phyloP scores from a whole-genome alignment of 805 yeast genomes.

The Saccharomycopsis capsularis region DNA sequence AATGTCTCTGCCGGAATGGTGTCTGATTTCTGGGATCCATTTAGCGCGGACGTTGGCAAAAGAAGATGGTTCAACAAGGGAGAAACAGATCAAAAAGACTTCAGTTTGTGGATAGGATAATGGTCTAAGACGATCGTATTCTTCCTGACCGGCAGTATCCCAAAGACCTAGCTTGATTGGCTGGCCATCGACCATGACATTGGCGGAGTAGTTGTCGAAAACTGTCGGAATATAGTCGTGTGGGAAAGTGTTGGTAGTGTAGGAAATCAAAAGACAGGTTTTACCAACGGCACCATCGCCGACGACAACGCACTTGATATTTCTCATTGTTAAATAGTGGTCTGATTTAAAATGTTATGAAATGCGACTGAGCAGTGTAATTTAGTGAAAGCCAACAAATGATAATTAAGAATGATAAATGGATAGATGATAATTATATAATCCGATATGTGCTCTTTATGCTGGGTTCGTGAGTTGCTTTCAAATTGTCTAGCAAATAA shows the following conservation, averaged over 20 bases:
- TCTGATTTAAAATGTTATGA: too few species aligned
- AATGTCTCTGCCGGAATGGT: conserved; percentile 69
- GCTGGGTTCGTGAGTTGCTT: too few species aligned
- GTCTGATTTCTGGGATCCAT: conserved; percentile 82
- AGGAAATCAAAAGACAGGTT: conserved; percentile 51
- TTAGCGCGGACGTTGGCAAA: conserved; percentile 75
- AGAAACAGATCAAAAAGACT: conserved; percentile 78
- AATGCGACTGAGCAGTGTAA: too few species aligned
- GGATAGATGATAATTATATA: not conserved
- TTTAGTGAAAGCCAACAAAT: too few species aligned
- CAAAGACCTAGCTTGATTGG: conserved; percentile 81
- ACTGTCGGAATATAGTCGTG: conserved; percentile 93
- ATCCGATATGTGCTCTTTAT: not conserved
- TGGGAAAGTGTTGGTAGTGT: conserved; percentile 89
- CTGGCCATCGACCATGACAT: conserved; percentile 74
- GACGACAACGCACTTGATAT: conserved; percentile 86
- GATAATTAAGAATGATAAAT: too few species aligned
- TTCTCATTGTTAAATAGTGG: conserved; percentile 73
- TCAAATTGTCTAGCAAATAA: too few species aligned
- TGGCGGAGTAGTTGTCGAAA: conserved; percentile 85
- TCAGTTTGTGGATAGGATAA: conserved; percentile 89
- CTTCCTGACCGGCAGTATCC: conserved; percentile 97
- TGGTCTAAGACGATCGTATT: conserved; percentile 84
- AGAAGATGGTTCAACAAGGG: conserved; percentile 73
- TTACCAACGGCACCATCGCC: conserved; percentile 95